Percentiles rank a stretch among this genome's conserved stretches.
Evolutionary conservation across 345 rosid genomes (phyloP).

Genomic region (Passiflora organensis): DNA sequence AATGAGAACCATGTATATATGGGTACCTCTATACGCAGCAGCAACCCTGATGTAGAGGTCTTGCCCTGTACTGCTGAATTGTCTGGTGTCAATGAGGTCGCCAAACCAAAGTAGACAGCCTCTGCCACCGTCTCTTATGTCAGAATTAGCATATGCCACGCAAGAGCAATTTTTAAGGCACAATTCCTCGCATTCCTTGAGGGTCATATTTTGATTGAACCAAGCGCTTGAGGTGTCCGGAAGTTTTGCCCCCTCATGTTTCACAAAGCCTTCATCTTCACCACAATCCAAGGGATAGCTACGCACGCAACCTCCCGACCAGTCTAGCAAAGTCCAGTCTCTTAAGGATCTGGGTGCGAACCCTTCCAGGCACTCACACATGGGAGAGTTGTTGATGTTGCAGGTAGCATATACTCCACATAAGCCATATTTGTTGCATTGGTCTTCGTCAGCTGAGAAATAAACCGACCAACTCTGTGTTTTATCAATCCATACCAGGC

Average conservation of each 20-base stretch:
- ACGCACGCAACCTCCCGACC: slow-evolving; percentile 1
- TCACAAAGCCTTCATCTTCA: background rate
- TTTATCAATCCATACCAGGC: background rate
- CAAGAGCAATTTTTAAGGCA: too few relatives aligned
- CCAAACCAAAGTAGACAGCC: slow-evolving; percentile 25
- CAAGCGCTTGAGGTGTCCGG: too few relatives aligned
- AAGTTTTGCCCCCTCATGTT: too few relatives aligned
- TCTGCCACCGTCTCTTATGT: slow-evolving; percentile 13
- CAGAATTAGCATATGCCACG: slow-evolving; percentile 15
- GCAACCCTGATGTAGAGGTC: slow-evolving; percentile 16
- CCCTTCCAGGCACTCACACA: background rate
- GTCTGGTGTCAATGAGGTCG: slow-evolving; percentile 11
- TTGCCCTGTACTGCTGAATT: slow-evolving; percentile 7
- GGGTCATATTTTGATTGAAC: too few relatives aligned
- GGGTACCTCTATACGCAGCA: slow-evolving; percentile 19
- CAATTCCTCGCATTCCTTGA: too few relatives aligned
- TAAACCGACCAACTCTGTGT: background rate
- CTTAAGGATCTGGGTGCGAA: background rate
- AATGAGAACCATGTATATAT: too few relatives aligned
- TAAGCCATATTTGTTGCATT: slow-evolving; percentile 10
- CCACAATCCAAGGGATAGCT: background rate
- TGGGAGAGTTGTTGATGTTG: background rate
- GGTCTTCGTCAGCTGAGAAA: background rate
- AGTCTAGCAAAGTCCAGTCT: background rate
- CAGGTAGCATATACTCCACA: slow-evolving; percentile 13